These are phyloP conservation scores for Rhizopus arrhizus DNA, from an alignment of 371 early-diverging fungal genomes.

Conservation along the genomic window DNA sequence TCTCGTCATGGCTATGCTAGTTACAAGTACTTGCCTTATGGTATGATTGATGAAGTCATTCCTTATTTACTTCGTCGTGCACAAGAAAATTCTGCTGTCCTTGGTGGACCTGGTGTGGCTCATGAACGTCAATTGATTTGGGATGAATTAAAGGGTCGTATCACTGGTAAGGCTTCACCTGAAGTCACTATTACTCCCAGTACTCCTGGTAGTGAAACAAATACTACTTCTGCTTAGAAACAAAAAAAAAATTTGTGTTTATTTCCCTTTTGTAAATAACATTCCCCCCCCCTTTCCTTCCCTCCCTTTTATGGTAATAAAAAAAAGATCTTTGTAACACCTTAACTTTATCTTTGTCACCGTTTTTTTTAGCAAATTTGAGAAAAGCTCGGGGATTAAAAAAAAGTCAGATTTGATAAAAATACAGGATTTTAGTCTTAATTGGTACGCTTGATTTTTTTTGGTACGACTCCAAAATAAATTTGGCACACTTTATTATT, in stretches of 20 bases:
- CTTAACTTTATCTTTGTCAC: neutral
- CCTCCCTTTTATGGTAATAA: neutral
- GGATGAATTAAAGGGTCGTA: slow-evolving; percentile 56
- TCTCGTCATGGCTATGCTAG: slow-evolving; percentile 77
- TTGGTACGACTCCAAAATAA: too few species aligned
- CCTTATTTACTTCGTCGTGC: slow-evolving; percentile 95
- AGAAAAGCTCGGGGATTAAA: too few species aligned
- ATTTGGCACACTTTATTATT: too few species aligned
- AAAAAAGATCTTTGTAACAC: slow-evolving; percentile 1
- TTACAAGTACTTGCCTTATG: slow-evolving; percentile 94
- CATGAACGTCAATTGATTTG: slow-evolving; percentile 56
- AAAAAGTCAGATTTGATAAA: too few species aligned
- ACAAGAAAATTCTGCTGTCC: slow-evolving; percentile 90
- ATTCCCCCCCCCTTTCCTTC: neutral
- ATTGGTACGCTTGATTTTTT: too few species aligned
- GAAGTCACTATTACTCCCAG: slow-evolving; percentile 18
- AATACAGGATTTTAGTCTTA: too few species aligned
- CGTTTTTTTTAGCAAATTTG: too few species aligned
- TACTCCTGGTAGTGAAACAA: too few species aligned
- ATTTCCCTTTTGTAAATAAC: neutral
- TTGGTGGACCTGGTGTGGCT: slow-evolving; percentile 46
- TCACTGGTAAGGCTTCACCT: slow-evolving; percentile 27
- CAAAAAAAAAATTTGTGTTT: neutral
- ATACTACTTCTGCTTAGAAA: slow-evolving; percentile 15
- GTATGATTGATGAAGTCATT: slow-evolving; percentile 80